A percentile compares a stretch with the other conserved stretches of the same genome.
phyloP scores from a whole-genome alignment of 1,284 basidiomycete species.

The Golubevia pallescens region DNA sequence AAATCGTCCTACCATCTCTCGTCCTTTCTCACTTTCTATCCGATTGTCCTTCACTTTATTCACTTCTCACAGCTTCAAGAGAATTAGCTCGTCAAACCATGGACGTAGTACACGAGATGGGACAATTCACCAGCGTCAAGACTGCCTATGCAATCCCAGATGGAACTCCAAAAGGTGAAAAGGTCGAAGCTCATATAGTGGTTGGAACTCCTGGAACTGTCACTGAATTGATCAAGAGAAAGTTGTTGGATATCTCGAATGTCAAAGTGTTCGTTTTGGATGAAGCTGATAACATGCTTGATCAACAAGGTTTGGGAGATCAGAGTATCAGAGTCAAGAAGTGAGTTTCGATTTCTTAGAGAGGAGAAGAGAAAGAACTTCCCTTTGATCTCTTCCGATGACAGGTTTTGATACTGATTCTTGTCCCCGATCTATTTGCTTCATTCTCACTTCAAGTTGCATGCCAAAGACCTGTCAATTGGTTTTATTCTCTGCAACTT shows the following conservation, averaged over 20 bases:
- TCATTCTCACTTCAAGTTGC: constrained; percentile 67
- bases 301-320: constrained; percentile 93
- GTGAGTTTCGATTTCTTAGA: constrained; percentile 67
- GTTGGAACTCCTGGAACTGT: constrained; percentile 97
- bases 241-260: constrained; percentile 71
- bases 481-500: constrained; percentile 96
- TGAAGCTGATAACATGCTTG: constrained; percentile 98
- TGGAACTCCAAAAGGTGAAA: constrained; percentile 71
- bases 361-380: background rate
- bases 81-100: constrained; percentile 98
- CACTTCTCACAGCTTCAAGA: constrained; percentile 82
- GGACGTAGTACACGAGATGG: constrained; percentile 91
- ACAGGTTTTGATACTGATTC: constrained; percentile 21
- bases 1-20: background rate
- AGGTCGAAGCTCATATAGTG: constrained; percentile 85
- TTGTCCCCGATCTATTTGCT: background rate
- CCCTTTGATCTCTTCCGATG: background rate
- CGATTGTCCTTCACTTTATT: background rate
- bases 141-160: constrained; percentile 95
- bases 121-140: constrained; percentile 89
- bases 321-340: constrained; percentile 94
- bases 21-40: background rate
- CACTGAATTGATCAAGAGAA: constrained; percentile 73
- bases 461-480: constrained; percentile 78
- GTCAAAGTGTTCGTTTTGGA: constrained; percentile 96